phyloP scores from a whole-genome alignment of 2,329 filamentous ascomycete species.

The Akanthomyces muscarius region DNA sequence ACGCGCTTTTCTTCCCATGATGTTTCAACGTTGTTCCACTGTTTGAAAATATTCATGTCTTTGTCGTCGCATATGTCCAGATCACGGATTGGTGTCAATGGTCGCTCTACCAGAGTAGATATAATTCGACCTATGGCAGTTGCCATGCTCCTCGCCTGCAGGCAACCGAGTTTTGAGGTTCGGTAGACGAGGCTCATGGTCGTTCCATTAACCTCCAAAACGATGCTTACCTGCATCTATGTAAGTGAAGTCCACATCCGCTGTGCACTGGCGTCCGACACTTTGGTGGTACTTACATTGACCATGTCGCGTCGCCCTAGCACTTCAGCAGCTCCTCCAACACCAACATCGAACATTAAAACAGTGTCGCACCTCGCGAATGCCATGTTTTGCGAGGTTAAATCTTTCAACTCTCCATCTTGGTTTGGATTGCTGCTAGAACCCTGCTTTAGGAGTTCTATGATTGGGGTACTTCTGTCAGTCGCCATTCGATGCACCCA shows the following conservation, averaged over 20 bases:
- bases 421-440: not conserved
- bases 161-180: not conserved
- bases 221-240: not conserved
- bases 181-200: not conserved
- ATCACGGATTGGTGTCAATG: not conserved
- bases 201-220: not conserved
- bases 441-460: not conserved
- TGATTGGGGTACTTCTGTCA: not conserved
- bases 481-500: constrained; percentile 1
- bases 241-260: not conserved
- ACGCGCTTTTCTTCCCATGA: not conserved
- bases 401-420: not conserved
- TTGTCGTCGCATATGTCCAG: not conserved
- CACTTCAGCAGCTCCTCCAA: not conserved
- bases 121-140: not conserved
- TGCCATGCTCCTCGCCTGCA: constrained; percentile 4
- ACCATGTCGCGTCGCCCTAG: not conserved
- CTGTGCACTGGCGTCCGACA: not conserved
- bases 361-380: not conserved
- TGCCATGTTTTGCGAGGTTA: not conserved
- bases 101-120: not conserved
- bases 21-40: not conserved
- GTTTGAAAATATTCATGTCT: not conserved
- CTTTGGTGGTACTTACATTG: not conserved
- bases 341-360: not conserved